Conservation (phyloP, 768 basidiomycete genomes). For the Holtermannia corniformis region DNA sequence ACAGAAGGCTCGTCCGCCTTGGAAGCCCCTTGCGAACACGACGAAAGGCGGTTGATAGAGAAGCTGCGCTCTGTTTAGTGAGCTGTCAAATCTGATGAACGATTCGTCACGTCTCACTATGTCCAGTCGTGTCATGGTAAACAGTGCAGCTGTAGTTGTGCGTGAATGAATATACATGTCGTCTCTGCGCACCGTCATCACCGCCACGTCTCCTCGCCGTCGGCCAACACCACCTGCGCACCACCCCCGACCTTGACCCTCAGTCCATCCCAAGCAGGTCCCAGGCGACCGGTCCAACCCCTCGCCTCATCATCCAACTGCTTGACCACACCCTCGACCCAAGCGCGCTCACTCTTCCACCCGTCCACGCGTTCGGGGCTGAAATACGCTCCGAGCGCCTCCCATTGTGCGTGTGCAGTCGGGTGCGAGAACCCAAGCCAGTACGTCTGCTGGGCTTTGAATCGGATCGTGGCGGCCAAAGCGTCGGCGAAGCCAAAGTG, state of each 20-base stretch:
- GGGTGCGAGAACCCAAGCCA: slow-evolving; percentile 67
- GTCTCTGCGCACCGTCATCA: no score
- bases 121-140: no score
- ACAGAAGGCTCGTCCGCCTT: no score
- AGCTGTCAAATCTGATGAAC: no score
- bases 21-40: no score
- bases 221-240: slow-evolving; percentile 4
- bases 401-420: slow-evolving; percentile 67
- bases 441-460: slow-evolving; percentile 59
- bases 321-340: slow-evolving; percentile 45
- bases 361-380: slow-evolving; percentile 27
- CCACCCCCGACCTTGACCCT: slow-evolving; percentile 46
- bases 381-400: slow-evolving; percentile 53
- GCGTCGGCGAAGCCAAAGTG: slow-evolving; percentile 68
- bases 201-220: slow-evolving; percentile 6
- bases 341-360: slow-evolving; percentile 33
- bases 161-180: no score
- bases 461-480: slow-evolving; percentile 49
- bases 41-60: no score
- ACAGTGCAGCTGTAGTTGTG: no score
- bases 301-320: slow-evolving; percentile 47
- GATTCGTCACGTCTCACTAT: no score
- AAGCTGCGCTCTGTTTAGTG: no score
- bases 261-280: slow-evolving; percentile 69
- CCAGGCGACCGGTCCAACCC: slow-evolving; percentile 48